Base-by-base conservation (phyloP, 139 green algal species). In the Picocystis salinarum region DNA sequence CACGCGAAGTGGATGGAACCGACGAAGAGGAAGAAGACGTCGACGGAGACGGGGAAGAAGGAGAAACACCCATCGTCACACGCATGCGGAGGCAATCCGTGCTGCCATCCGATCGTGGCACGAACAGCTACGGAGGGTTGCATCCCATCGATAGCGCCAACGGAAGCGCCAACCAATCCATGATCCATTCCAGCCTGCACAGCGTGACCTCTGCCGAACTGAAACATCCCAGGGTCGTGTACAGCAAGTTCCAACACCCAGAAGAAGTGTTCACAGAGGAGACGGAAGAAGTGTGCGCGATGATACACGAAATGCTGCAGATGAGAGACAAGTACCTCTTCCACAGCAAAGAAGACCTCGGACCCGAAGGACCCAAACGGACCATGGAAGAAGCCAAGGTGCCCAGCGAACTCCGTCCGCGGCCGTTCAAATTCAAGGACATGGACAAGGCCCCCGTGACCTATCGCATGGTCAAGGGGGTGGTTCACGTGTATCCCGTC, bases 271-370 rank as follows among this genome's bases (percentile, higher is more conserved):
- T 66, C 10, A 71, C 51, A 1, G 77, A 85, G 28, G 76, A 85
- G 54, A 69, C 53, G 20, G 71, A 83, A 50, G 76, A 84, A 30
- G 71, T 87, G 30, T 91, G 77, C 46, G 42, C 58, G 2, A 75
- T 88, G 62, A 55, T 97, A n/a, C 46, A 79, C 42, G 66, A 93
- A 59, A 78, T 62, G 45, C 48, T 93, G 29, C 66, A 83, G 40
- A 42, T 92, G 55, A 51, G 86, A 45, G 24, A 56, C 19, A 82
- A 83, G 51, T 96, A 83, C 75, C 64, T 95, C 17, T 96, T 90
- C 59, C 39, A 48, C 18, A 5, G 15, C 13, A 34, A 67, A 17
- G 27, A 10, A 50, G 45, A 23, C 30, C 28, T 33, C 44, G 22
- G 15, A 27, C 24, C 23, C 28, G 19, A 34, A 19, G 18, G 23